phyloP scores from a whole-genome alignment of 2,329 filamentous ascomycete species.

The Ophiostoma ulmi region DNA sequence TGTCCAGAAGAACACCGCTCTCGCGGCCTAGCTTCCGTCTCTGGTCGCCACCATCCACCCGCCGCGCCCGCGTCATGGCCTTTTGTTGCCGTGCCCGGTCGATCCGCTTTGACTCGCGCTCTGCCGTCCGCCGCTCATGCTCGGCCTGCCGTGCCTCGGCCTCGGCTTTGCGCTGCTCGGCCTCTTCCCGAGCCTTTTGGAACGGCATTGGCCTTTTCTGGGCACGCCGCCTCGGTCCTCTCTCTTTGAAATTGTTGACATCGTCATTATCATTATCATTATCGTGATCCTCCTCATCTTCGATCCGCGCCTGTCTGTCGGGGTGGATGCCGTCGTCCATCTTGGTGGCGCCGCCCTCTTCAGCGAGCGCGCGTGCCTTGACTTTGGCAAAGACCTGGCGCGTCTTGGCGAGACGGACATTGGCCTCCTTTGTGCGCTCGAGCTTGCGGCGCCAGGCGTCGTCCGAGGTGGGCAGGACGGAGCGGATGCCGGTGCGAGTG shows the following conservation, averaged over 20 bases:
- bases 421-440: constrained; percentile 69
- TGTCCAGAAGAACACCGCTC: constrained; percentile 70
- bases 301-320: constrained; percentile 40
- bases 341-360: constrained; percentile 16
- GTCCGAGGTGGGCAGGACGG: constrained; percentile 26
- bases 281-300: constrained; percentile 29
- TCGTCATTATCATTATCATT: background rate
- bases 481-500: constrained; percentile 21
- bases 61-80: constrained; percentile 66
- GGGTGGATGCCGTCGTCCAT: constrained; percentile 37
- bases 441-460: constrained; percentile 27
- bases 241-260: constrained; percentile 22
- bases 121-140: constrained; percentile 59
- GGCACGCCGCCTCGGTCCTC: constrained; percentile 17
- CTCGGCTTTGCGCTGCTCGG: constrained; percentile 38
- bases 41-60: constrained; percentile 39
- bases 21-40: constrained; percentile 77
- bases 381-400: constrained; percentile 90
- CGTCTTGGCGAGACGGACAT: constrained; percentile 89
- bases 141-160: constrained; percentile 52
- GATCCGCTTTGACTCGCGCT: constrained; percentile 55
- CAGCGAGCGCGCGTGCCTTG: constrained; percentile 50
- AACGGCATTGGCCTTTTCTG: constrained; percentile 18
- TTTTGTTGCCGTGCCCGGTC: constrained; percentile 34
- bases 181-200: constrained; percentile 50